A percentile compares a stretch with the other conserved stretches of the same genome.
These are phyloP conservation scores for Neofusicoccum sp. DNA, from an alignment of 2,329 filamentous ascomycete species.

Conservation along the genomic window DNA sequence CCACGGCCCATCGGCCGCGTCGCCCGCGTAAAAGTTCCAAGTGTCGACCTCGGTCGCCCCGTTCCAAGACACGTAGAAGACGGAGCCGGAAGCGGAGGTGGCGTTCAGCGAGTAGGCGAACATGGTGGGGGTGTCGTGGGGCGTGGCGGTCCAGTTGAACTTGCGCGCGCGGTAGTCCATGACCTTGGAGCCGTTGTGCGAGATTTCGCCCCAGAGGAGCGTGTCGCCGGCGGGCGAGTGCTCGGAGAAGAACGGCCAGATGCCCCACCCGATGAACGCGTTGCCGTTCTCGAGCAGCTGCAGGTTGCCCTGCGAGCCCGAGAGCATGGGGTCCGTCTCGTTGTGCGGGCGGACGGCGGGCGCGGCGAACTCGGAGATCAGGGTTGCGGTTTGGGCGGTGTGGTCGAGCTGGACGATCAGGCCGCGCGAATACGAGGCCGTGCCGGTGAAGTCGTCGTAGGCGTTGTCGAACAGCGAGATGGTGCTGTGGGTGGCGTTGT, in stretches of 20 bases:
- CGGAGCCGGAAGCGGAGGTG: conserved; percentile 23
- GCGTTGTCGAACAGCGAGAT: conserved; percentile 57
- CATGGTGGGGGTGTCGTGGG: neutral
- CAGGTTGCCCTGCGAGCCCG: conserved; percentile 52
- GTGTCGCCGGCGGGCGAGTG: conserved; percentile 46
- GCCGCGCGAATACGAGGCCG: conserved; percentile 25
- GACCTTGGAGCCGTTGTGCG: conserved; percentile 24
- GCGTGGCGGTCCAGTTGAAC: conserved; percentile 4
- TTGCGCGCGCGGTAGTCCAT: conserved; percentile 12
- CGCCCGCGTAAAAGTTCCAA: conserved; percentile 14
- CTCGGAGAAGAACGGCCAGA: conserved; percentile 42
- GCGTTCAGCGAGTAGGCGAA: conserved; percentile 28
- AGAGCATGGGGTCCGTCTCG: conserved; percentile 41
- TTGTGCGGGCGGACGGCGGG: conserved; percentile 24
- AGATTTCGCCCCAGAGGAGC: conserved; percentile 52
- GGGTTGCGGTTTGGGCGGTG: neutral
- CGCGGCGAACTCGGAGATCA: conserved; percentile 31
- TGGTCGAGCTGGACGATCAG: neutral
- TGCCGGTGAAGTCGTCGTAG: conserved; percentile 47
- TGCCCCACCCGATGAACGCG: conserved; percentile 57
- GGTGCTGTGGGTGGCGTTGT: conserved; percentile 47
- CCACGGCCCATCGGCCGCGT: neutral
- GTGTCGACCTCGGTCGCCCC: conserved; percentile 4
- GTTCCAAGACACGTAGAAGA: conserved; percentile 10
- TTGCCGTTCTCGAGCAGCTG: conserved; percentile 56